These are phyloP conservation scores for Alternaria sp. DNA, from an alignment of 2,329 filamentous ascomycete species.

Conservation along the genomic window DNA sequence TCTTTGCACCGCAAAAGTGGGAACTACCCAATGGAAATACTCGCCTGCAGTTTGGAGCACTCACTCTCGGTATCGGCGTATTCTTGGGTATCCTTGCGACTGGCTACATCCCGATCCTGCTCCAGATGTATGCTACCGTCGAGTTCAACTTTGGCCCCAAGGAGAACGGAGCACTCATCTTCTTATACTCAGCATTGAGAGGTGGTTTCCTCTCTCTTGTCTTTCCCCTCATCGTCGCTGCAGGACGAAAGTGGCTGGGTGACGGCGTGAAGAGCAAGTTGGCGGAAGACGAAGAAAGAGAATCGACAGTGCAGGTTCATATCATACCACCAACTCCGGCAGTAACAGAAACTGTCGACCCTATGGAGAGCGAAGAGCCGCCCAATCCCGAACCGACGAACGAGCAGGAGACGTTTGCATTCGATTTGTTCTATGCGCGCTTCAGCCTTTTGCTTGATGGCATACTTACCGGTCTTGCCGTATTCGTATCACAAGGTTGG, in stretches of 20 bases:
- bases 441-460: slow-evolving; percentile 71
- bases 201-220: slow-evolving; percentile 53
- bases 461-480: slow-evolving; percentile 66
- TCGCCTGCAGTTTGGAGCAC: slow-evolving; percentile 65
- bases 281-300: slow-evolving; percentile 6
- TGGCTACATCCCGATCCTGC: slow-evolving; percentile 68
- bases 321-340: slow-evolving; percentile 32
- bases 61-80: slow-evolving; percentile 69
- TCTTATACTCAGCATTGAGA: slow-evolving; percentile 53
- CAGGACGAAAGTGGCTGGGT: slow-evolving; percentile 49
- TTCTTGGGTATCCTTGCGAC: slow-evolving; percentile 73
- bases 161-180: slow-evolving; percentile 55
- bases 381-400: slow-evolving; percentile 41
- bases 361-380: slow-evolving; percentile 59
- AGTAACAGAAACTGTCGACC: slow-evolving; percentile 53
- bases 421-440: slow-evolving; percentile 71
- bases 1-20: slow-evolving; percentile 66
- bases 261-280: slow-evolving; percentile 29
- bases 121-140: slow-evolving; percentile 58
- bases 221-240: slow-evolving; percentile 54
- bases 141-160: slow-evolving; percentile 53
- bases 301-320: slow-evolving; percentile 28
- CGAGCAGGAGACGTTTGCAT: slow-evolving; percentile 60
- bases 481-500: slow-evolving; percentile 68
- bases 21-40: slow-evolving; percentile 58